Base-by-base conservation (phyloP, 1,139 yeast species). In the Hyphopichia burtonii region DNA sequence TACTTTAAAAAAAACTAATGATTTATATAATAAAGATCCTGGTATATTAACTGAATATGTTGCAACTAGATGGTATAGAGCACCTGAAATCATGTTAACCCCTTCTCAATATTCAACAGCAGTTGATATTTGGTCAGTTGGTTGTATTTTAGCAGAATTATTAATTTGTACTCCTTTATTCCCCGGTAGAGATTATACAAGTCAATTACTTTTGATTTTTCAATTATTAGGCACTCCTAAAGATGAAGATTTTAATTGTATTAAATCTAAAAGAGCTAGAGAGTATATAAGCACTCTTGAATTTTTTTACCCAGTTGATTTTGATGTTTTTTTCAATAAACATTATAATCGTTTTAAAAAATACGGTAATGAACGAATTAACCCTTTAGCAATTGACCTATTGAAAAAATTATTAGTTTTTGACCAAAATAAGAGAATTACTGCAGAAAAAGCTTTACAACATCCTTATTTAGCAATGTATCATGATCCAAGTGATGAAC, bases 41-140 rank as follows among this genome's bases (percentile, higher is more conserved):
- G 66, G 68, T n/a, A 58, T 62, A 40, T 71, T 81, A 74, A 83
- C 90, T 0, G 90, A 84, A 56, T 84, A 84, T 50, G 91, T 84
- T 6, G 90, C 90, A 1, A 84, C 93, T 2, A 68, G 91, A 53
- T 84, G 91, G 91, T 84, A 84, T 56, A 67, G 91, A 47, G 90
- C 90, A 0, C 91, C 90, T 0, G 93, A 85, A 56, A 81, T 85
- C 44, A 84, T 84, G 90, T 61, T 84, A 19, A 78, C 86, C 2
- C 78, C 79, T 36, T 82, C 85, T 38, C 80, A 79, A 51, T 85
- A 85, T 53, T 78, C 90, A 2, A 76, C 85, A 0, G 85, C 88
- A 3, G 82, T 85, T 46, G 93, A 85, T 56, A 69, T 84, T 11
- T 85, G 93, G 93, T 81, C 89, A 0, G 87, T 83, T 15, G 93